phyloP scores from a whole-genome alignment of 2,329 filamentous ascomycete species.

The Chaetomiaceae sp. region DNA sequence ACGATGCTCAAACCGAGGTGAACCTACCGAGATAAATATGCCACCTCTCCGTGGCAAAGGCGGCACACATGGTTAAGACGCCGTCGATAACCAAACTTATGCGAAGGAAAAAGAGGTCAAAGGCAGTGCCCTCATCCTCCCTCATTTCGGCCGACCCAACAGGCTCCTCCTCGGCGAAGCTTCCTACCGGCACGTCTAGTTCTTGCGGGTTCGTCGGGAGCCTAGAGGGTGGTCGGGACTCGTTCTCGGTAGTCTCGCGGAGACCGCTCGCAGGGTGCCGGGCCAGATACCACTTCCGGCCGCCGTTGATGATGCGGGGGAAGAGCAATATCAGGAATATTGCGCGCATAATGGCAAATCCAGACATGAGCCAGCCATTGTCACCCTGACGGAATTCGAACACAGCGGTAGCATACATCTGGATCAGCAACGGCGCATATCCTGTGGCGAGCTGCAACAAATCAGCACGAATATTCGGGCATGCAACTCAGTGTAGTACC shows the following conservation, averaged over 20 bases:
- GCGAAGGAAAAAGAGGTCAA: constrained; percentile 63
- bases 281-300: constrained; percentile 28
- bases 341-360: constrained; percentile 50
- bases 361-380: constrained; percentile 54
- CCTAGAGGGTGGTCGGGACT: neutral
- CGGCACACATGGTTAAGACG: constrained; percentile 56
- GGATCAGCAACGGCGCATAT: constrained; percentile 58
- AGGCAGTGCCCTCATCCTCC: constrained; percentile 47
- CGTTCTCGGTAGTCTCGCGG: neutral
- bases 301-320: constrained; percentile 43
- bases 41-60: constrained; percentile 59
- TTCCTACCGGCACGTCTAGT: constrained; percentile 38
- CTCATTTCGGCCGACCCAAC: constrained; percentile 31
- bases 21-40: constrained; percentile 58
- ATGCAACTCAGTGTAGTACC: neutral
- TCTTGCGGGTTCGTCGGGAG: constrained; percentile 37
- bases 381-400: constrained; percentile 52
- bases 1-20: neutral
- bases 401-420: constrained; percentile 53
- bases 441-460: constrained; percentile 53
- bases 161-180: constrained; percentile 43
- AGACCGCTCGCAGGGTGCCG: neutral
- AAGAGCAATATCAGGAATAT: constrained; percentile 52
- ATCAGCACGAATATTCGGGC: constrained; percentile 2
- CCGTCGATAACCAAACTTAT: constrained; percentile 64